phyloP scores from a whole-genome alignment of 495 filamentous ascomycete species.

The Penicillium malachiteum region DNA sequence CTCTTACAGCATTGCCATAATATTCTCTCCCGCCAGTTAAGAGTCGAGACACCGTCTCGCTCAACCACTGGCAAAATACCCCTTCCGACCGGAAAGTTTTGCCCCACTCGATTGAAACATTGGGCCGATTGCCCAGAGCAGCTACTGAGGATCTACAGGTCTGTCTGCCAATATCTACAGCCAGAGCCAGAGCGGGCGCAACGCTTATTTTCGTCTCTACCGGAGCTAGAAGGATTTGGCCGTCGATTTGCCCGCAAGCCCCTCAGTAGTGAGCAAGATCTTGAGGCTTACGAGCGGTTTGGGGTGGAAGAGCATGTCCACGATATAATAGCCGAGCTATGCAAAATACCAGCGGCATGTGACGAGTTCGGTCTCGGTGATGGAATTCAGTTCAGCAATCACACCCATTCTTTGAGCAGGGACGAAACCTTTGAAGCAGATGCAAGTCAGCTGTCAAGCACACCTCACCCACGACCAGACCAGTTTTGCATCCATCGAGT shows the following conservation, averaged over 20 bases:
- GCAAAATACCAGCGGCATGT: slow-evolving; percentile 15
- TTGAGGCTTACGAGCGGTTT: slow-evolving; percentile 18
- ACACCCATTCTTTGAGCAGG: slow-evolving; percentile 18
- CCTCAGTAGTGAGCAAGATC: slow-evolving; percentile 20
- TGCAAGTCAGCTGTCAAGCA: background rate
- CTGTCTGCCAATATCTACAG: slow-evolving; percentile 15
- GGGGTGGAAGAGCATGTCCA: slow-evolving; percentile 20
- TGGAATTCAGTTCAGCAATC: slow-evolving; percentile 13
- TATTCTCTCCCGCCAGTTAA: slow-evolving; percentile 21
- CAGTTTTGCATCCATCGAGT: slow-evolving; percentile 26
- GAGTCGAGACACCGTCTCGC: slow-evolving; percentile 20
- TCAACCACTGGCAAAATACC: slow-evolving; percentile 27
- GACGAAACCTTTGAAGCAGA: background rate
- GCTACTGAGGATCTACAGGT: slow-evolving; percentile 23
- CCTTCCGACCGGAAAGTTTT: slow-evolving; percentile 23
- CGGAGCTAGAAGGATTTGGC: slow-evolving; percentile 15
- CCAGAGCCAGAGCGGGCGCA: slow-evolving; percentile 2
- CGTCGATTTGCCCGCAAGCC: slow-evolving; percentile 7
- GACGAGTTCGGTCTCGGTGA: slow-evolving; percentile 19
- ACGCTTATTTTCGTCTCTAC: slow-evolving; percentile 12
- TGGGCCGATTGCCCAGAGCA: slow-evolving; percentile 25
- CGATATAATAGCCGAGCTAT: slow-evolving; percentile 23
- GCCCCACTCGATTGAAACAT: slow-evolving; percentile 19
- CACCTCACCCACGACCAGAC: slow-evolving; percentile 12
- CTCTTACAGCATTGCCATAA: slow-evolving; percentile 29